Base-by-base conservation (phyloP, 164 flowering plant genomes). In the Magnolia sinica region DNA sequence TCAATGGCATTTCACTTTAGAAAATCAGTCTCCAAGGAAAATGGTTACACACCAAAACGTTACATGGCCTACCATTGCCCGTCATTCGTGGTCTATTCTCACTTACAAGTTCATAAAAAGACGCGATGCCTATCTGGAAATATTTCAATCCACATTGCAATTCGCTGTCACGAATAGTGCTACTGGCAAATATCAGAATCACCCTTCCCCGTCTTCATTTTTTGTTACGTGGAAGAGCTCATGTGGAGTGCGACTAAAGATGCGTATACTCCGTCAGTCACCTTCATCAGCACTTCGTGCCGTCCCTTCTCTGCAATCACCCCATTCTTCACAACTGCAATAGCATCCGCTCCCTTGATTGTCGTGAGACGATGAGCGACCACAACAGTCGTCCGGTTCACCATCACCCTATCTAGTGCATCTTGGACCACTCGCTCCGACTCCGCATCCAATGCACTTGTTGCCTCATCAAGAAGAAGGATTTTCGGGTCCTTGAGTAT, bases 261-360 rank as follows among this genome's bases (percentile, higher is more conserved):
- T 2, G 92, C 91, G 76, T 92, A 92, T 24, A 85, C 86, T 0
- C 97, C 97, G 67, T 83, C 82, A 2, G 31, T n/a, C 0, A 89
- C 84, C 82, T 79, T 84, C 89, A 92, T 84, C 70, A 92, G 81
- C 20, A 1, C 76, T n/a, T 90, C 94, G 74, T 92, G 97, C 10
- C 79, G 84, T 29, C 95, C 97, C 74, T 88, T 84, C 85, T 92
- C 97, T 5, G 88, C 92, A 71, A 91, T 77, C 45, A 76, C 90
- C 4, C 97, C 92, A 76, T 89, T 86, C 85, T 89, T 88, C 70
- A 91, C 89, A 37, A 91, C 94, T 0, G 91, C 92, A 70, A 92
- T 89, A 2, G 82, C 65, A 71, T 89, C 93, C 0, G 92, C 95
- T 13, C 84, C 83, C 74, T 78, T 89, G n/a, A 92, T 87, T 1